Conservation (phyloP, 805 yeast genomes). For the Isabelozyma heimii region DNA sequence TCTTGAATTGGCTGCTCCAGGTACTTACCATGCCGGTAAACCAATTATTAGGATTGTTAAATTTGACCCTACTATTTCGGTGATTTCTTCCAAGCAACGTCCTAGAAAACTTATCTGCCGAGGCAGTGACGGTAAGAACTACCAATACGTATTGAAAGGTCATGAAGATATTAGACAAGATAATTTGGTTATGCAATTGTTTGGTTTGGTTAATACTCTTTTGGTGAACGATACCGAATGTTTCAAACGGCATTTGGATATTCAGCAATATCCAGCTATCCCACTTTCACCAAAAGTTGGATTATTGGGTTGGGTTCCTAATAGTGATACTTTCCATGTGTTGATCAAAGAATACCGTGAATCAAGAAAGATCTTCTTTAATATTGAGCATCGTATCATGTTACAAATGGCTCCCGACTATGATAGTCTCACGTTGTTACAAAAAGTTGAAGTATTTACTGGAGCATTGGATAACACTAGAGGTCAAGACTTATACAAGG, state of each 20-base stretch:
- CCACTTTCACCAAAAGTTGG: conserved; percentile 98
- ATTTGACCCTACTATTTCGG: conserved; percentile 81
- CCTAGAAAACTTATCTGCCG: conserved; percentile 79
- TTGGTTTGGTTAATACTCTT: conserved; percentile 90
- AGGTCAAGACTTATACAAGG: conserved; percentile 94
- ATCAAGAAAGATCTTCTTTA: conserved; percentile 80
- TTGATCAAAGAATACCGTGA: conserved; percentile 91
- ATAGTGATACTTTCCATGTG: conserved; percentile 94
- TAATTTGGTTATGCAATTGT: conserved; percentile 94
- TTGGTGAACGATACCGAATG: conserved; percentile 90
- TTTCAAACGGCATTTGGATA: conserved; percentile 91
- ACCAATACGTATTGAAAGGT: conserved; percentile 82
- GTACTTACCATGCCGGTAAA: conserved; percentile 84
- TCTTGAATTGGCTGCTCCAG: conserved; percentile 88
- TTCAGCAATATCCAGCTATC: conserved; percentile 88
- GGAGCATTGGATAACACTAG: conserved; percentile 93
- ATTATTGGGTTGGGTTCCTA: conserved; percentile 93
- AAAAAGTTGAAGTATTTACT: conserved; percentile 94
- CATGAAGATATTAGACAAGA: conserved; percentile 99
- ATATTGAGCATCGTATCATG: conserved; percentile 94
- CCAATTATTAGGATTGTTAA: conserved; percentile 68
- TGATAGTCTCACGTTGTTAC: conserved; percentile 81
- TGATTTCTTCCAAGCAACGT: conserved; percentile 92
- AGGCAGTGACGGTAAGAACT: conserved; percentile 92
- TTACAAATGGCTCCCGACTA: conserved; percentile 97